A percentile compares a stretch with the other conserved stretches of the same genome.
Evolutionary conservation across 352 stramenopile genomes (phyloP).

Genomic region (Phytopythium cucurbitacearum): DNA sequence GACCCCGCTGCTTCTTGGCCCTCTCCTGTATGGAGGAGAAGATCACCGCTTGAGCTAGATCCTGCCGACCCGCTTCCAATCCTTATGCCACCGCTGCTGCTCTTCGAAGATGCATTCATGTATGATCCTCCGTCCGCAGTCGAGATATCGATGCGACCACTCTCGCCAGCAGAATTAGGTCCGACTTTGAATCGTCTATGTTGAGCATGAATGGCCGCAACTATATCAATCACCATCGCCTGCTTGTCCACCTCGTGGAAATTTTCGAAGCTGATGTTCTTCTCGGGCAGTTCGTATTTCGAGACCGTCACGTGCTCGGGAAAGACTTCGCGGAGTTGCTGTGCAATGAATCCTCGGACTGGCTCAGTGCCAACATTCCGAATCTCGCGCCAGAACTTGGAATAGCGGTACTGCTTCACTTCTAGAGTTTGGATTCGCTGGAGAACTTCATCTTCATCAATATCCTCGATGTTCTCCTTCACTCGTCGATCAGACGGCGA

Average conservation of each 20-base stretch:
- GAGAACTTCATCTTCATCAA: conserved; percentile 89
- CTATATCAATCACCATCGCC: conserved; percentile 86
- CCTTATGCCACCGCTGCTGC: conserved; percentile 25
- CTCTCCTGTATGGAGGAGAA: conserved; percentile 25
- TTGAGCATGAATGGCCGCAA: conserved; percentile 87
- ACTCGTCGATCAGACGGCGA: conserved; percentile 92
- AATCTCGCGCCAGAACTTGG: conserved; percentile 85
- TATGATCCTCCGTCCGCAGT: conserved; percentile 41
- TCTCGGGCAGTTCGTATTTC: conserved; percentile 82
- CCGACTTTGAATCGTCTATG: conserved; percentile 62
- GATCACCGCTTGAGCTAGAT: conserved; percentile 22
- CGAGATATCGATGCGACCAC: conserved; percentile 38
- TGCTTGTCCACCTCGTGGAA: conserved; percentile 96
- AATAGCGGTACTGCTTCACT: conserved; percentile 91
- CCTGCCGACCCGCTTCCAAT: conserved; percentile 33
- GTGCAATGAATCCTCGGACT: conserved; percentile 92
- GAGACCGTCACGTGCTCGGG: conserved; percentile 90
- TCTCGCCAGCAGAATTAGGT: conserved; percentile 34
- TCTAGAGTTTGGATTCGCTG: conserved; percentile 85
- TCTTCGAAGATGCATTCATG: conserved; percentile 21
- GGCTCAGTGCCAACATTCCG: conserved; percentile 64
- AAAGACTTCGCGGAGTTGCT: conserved; percentile 89
- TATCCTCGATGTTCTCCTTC: conserved; percentile 88
- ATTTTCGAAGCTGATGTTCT: conserved; percentile 84
- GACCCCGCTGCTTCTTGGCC: conserved; percentile 17